Evolutionary conservation across 116 monocot species (phyloP).

Genomic region (Posidonia oceanica): DNA sequence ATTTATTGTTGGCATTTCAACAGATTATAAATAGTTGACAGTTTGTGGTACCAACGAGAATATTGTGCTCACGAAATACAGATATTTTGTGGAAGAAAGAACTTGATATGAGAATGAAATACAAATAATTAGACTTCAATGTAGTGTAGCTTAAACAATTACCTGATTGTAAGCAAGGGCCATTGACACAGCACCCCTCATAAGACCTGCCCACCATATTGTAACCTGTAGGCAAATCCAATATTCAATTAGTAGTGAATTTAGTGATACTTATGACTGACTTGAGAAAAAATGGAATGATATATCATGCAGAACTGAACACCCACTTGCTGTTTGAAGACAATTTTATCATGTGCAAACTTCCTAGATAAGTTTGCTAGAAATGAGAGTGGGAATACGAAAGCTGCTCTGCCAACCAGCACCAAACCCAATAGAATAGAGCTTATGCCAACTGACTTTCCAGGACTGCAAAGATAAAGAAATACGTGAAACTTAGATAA

Average conservation of each 20-base stretch:
- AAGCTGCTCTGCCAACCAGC: slow-evolving; percentile 73
- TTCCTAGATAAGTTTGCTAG: slow-evolving; percentile 73
- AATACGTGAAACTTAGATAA: background rate
- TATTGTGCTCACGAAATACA: too few relatives aligned
- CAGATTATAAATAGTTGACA: too few relatives aligned
- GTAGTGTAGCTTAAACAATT: background rate
- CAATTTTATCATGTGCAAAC: slow-evolving; percentile 47
- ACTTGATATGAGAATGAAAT: background rate
- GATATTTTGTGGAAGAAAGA: too few relatives aligned
- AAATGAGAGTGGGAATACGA: slow-evolving; percentile 94
- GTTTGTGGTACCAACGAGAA: too few relatives aligned
- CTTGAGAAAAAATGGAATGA: background rate
- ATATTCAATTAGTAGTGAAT: background rate
- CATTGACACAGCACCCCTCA: slow-evolving; percentile 94
- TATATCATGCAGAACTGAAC: background rate
- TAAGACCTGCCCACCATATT: slow-evolving; percentile 97
- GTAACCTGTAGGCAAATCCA: slow-evolving; percentile 35
- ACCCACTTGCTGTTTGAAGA: slow-evolving; percentile 67
- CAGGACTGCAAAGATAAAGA: slow-evolving; percentile 44
- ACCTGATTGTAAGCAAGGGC: slow-evolving; percentile 98
- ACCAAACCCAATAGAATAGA: slow-evolving; percentile 71
- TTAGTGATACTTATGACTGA: too few relatives aligned
- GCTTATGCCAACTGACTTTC: slow-evolving; percentile 70
- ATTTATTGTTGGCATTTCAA: too few relatives aligned
- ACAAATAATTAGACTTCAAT: background rate